A percentile compares a stretch with the other conserved stretches of the same genome.
These are phyloP conservation scores for Tulasnella calospora DNA, from an alignment of 768 basidiomycete species.

Conservation along the genomic window DNA sequence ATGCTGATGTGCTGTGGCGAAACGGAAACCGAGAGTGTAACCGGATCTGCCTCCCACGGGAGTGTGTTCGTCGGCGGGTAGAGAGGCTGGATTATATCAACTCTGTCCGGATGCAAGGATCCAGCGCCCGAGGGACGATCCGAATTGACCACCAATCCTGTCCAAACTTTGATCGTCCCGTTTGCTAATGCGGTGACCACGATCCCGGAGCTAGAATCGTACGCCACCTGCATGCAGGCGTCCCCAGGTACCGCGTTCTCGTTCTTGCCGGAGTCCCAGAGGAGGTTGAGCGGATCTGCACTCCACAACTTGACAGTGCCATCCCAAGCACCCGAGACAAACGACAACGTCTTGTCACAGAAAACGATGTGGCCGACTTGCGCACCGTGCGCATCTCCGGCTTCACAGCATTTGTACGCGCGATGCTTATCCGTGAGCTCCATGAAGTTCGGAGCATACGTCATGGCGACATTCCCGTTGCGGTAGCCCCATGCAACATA, in stretches of 20 bases:
- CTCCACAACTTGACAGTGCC: slow-evolving; percentile 75
- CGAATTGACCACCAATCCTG: slow-evolving; percentile 37
- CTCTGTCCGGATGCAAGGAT: background rate
- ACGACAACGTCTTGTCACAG: slow-evolving; percentile 39
- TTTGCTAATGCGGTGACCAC: slow-evolving; percentile 51
- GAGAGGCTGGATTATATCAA: background rate
- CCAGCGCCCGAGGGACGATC: background rate
- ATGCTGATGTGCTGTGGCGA: slow-evolving; percentile 35
- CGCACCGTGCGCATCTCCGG: slow-evolving; percentile 61
- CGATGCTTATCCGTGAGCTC: slow-evolving; percentile 46
- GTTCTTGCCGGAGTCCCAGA: slow-evolving; percentile 47
- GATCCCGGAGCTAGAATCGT: slow-evolving; percentile 42
- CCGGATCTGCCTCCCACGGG: background rate
- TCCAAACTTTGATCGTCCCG: slow-evolving; percentile 58
- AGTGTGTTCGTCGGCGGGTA: background rate
- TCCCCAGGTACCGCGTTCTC: slow-evolving; percentile 3
- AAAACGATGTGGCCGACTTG: slow-evolving; percentile 54
- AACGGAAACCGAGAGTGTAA: background rate
- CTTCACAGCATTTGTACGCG: slow-evolving; percentile 46
- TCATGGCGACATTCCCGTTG: slow-evolving; percentile 62
- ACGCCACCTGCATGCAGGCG: slow-evolving; percentile 31
- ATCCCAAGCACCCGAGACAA: slow-evolving; percentile 56
- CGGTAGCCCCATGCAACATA: slow-evolving; percentile 69
- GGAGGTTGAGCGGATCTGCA: slow-evolving; percentile 44
- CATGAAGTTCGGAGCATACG: slow-evolving; percentile 55